A percentile compares a stretch with the other conserved stretches of the same genome.
These are phyloP conservation scores for Tricholoma terreum DNA, from an alignment of 768 basidiomycete genomes.

Conservation along the genomic window DNA sequence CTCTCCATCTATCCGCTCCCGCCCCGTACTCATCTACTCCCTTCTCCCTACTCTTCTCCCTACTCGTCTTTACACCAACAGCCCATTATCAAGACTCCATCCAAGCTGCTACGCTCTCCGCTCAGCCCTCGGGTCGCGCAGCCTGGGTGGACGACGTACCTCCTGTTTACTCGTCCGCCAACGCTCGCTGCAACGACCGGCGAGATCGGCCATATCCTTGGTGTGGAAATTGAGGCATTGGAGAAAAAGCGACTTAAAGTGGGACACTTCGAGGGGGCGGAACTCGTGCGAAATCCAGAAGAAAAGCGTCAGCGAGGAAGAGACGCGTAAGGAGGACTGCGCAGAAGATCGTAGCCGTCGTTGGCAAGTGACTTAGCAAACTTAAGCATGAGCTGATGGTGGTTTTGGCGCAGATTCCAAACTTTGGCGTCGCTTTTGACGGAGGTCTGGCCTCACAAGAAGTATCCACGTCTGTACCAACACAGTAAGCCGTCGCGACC, in stretches of 20 bases:
- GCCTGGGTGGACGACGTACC: constrained; percentile 35
- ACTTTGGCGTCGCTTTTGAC: constrained; percentile 33
- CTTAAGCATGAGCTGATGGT: background rate
- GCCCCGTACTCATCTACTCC: no score
- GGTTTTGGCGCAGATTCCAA: constrained; percentile 27
- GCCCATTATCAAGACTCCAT: constrained; percentile 32
- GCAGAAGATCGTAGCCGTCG: constrained; percentile 31
- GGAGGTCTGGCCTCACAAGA: constrained; percentile 40
- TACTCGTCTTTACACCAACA: constrained; percentile 8
- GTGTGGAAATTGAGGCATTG: constrained; percentile 41
- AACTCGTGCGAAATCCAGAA: constrained; percentile 17
- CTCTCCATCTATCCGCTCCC: background rate
- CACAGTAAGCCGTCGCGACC: constrained; percentile 25
- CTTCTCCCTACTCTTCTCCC: no score
- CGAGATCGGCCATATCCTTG: constrained; percentile 37
- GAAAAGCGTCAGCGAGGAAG: constrained; percentile 34
- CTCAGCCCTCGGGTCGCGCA: constrained; percentile 32
- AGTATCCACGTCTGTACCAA: constrained; percentile 32
- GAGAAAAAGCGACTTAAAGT: constrained; percentile 36
- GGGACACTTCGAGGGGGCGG: constrained; percentile 28
- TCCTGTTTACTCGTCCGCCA: constrained; percentile 40
- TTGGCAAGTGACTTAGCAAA: constrained; percentile 25
- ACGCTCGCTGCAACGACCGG: constrained; percentile 35
- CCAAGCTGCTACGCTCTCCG: constrained; percentile 30
- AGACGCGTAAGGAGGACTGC: constrained; percentile 35